A percentile compares a stretch with the other conserved stretches of the same genome.
Evolutionary conservation across 164 flowering plant genomes (phyloP).

Genomic region (Akebia trifoliata): DNA sequence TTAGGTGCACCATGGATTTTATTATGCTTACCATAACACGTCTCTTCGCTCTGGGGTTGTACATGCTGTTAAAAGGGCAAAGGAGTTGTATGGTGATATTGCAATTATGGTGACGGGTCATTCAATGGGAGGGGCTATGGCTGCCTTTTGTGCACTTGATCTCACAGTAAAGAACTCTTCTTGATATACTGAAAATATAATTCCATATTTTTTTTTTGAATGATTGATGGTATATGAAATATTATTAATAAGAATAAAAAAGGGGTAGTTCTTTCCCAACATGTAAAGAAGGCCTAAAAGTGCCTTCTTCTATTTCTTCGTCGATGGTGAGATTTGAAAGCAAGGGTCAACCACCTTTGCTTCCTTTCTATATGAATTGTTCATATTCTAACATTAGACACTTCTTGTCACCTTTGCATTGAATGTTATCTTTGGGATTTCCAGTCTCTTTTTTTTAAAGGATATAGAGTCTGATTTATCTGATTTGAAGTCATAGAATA

Average conservation of each 20-base stretch:
- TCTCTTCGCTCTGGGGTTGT: constrained; percentile 67
- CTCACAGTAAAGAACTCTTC: constrained; percentile 42
- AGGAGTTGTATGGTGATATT: constrained; percentile 57
- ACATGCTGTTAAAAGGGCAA: constrained; percentile 61
- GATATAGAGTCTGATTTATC: not conserved
- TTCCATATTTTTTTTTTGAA: not conserved
- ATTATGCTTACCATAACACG: constrained; percentile 86
- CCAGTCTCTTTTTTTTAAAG: too few relatives aligned
- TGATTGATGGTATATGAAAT: too few relatives aligned
- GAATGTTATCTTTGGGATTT: not conserved
- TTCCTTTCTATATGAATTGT: too few relatives aligned
- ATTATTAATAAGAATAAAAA: too few relatives aligned
- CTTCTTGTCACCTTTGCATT: not conserved
- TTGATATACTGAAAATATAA: not conserved
- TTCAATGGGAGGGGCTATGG: constrained; percentile 99
- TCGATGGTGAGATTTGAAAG: too few relatives aligned
- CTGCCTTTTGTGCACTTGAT: constrained; percentile 89
- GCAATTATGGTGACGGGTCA: constrained; percentile 85
- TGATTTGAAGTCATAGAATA: not conserved
- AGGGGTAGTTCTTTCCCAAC: too few relatives aligned
- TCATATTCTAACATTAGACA: too few relatives aligned
- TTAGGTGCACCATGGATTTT: constrained; percentile 97
- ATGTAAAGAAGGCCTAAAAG: too few relatives aligned
- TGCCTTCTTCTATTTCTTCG: too few relatives aligned
- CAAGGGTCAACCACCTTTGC: too few relatives aligned